Evolutionary conservation across 1,284 basidiomycete genomes (phyloP).

Genomic region (Tilletia indica): DNA sequence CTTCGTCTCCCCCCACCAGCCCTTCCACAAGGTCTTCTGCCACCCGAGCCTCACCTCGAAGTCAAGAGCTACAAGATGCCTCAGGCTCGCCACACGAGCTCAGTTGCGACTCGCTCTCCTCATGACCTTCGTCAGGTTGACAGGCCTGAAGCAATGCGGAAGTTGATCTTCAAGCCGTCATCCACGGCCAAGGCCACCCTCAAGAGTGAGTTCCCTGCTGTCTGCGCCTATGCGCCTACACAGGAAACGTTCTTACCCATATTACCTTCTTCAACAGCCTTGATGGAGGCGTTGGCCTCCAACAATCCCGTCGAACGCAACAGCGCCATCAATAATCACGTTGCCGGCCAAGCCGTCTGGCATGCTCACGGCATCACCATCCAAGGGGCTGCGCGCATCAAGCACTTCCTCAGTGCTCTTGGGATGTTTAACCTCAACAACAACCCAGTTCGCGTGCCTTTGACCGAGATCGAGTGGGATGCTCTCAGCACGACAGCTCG

Average conservation of each 20-base stretch:
- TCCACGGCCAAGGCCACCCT: too few species aligned
- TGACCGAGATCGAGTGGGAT: slow-evolving; percentile 7
- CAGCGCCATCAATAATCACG: not conserved
- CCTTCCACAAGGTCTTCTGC: too few species aligned
- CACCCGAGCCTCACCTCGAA: too few species aligned
- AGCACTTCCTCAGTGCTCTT: not conserved
- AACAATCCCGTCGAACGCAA: not conserved
- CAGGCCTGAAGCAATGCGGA: too few species aligned
- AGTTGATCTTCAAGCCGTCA: too few species aligned
- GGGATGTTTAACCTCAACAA: not conserved
- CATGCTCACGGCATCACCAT: not conserved
- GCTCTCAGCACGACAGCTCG: not conserved
- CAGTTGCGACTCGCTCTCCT: too few species aligned
- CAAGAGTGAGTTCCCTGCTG: too few species aligned
- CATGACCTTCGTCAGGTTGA: too few species aligned
- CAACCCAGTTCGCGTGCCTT: not conserved
- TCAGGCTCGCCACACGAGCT: too few species aligned
- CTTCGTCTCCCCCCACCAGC: too few species aligned
- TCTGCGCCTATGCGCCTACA: not conserved
- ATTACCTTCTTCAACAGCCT: not conserved
- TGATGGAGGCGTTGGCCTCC: not conserved
- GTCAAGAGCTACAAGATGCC: too few species aligned
- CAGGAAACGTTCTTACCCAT: not conserved
- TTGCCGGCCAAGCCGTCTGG: slow-evolving; percentile 1
- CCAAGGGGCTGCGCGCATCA: not conserved